A percentile compares a stretch with the other conserved stretches of the same genome.
phyloP scores from a whole-genome alignment of 1,139 yeast species.

The Debaryomycetaceae sp. region DNA sequence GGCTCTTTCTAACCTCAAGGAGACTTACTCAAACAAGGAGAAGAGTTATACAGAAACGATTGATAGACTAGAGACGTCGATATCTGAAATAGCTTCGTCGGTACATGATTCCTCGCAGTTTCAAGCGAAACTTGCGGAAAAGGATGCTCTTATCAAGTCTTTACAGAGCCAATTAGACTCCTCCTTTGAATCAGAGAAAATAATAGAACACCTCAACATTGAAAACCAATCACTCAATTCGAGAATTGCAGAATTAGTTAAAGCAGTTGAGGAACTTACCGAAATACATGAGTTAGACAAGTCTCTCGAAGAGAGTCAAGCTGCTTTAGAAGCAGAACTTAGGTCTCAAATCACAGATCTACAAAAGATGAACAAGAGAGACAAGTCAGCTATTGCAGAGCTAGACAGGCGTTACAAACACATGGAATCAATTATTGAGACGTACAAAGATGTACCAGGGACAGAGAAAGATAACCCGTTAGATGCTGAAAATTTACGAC shows the following conservation, averaged over 20 bases:
- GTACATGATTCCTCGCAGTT: constrained; percentile 6
- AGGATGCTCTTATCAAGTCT: constrained; percentile 41
- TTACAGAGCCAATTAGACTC: constrained; percentile 44
- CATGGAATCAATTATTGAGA: constrained; percentile 16
- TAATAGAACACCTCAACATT: constrained; percentile 55
- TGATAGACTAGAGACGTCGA: constrained; percentile 4
- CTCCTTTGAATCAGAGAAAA: constrained; percentile 38
- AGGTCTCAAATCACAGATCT: constrained; percentile 39
- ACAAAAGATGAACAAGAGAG: constrained; percentile 22
- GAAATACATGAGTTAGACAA: constrained; percentile 58
- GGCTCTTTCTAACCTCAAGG: constrained; percentile 39
- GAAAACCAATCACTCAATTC: constrained; percentile 48
- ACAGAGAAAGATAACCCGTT: not conserved
- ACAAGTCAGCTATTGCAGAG: constrained; percentile 22
- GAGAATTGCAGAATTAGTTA: constrained; percentile 35
- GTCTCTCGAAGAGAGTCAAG: constrained; percentile 59
- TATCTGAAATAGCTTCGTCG: not conserved
- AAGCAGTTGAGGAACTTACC: constrained; percentile 53
- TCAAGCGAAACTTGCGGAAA: constrained; percentile 26
- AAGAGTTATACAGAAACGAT: constrained; percentile 18
- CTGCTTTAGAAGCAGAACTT: constrained; percentile 54
- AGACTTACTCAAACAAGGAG: constrained; percentile 25
- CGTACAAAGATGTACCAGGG: constrained; percentile 1
- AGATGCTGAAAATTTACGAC: constrained; percentile 1
- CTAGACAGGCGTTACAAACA: constrained; percentile 31